Evolutionary conservation across 805 yeast genomes (phyloP).

Genomic region (Danielia oregonensis): DNA sequence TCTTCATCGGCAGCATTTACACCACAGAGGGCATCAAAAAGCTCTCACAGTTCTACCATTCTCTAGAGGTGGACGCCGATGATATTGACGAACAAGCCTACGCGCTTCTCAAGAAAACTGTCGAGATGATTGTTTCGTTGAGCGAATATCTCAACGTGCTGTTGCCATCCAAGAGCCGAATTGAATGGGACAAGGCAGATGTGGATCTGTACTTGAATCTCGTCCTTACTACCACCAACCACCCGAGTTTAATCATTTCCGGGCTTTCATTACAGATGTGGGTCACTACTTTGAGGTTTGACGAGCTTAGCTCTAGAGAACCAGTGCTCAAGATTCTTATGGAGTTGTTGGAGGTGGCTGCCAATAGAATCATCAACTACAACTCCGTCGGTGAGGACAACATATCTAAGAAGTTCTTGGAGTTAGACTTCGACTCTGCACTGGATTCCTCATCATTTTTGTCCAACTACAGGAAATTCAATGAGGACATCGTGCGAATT

Average conservation of each 20-base stretch:
- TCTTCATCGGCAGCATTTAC: constrained; percentile 77
- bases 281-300: constrained; percentile 85
- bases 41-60: constrained; percentile 58
- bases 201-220: constrained; percentile 65
- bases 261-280: constrained; percentile 91
- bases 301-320: constrained; percentile 58
- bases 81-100: constrained; percentile 78
- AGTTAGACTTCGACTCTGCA: constrained; percentile 83
- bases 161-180: constrained; percentile 29
- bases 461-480: constrained; percentile 72
- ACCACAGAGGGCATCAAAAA: constrained; percentile 68
- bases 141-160: constrained; percentile 69
- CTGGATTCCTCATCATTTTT: constrained; percentile 78
- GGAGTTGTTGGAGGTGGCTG: constrained; percentile 67
- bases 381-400: constrained; percentile 63
- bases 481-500: constrained; percentile 87
- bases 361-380: constrained; percentile 75
- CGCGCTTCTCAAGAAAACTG: constrained; percentile 81
- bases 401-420: constrained; percentile 61
- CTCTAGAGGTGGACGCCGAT: constrained; percentile 59
- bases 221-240: constrained; percentile 75
- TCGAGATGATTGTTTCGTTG: constrained; percentile 86
- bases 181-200: constrained; percentile 56
- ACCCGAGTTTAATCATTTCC: constrained; percentile 83
- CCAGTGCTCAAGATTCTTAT: constrained; percentile 58